Evolutionary conservation across 2,329 filamentous ascomycete genomes (phyloP), one percentile per base, ranked within the genome.

Genomic region (Magnaporthales sp.): DNA sequence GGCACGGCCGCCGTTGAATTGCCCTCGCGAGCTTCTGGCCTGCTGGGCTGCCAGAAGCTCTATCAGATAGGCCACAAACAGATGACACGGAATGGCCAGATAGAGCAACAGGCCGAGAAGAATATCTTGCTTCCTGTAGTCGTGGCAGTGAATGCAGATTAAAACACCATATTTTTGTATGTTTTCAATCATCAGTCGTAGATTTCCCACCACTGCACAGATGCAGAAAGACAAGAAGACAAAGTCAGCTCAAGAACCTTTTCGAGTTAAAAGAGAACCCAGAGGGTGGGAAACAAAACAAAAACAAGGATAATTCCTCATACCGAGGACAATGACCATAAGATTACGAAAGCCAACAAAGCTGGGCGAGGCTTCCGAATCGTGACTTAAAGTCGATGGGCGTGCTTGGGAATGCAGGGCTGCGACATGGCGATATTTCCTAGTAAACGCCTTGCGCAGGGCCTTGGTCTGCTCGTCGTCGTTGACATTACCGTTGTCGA

Each of bases 141-240:
- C 91, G 77, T 97, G 93, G 75, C 93, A 96, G 70, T 87, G 87
- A 68, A 99, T 82, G 75, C 94, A 97, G 70, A 99, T 96, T 67
- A 98, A 83, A 67, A 98, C 92, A 66, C 95, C 95, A 75, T 99
- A 99, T 91, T 97, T 97, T 81, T 94, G 91, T 71, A 94, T 92
- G 75, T 99, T 99, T 78, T 98, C 95, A 74, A 99, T 93, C 80
- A 98, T 92, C 73, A 99, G 83, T 70, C 95, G 89, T 65, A 99
- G 79, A 75, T 99, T 99, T 73, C 93, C 95, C 64, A 94, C 92
- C 73, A 98, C 92, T 93, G 68, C 13, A 54, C 51, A 56, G 24
- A 24, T 63, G 58, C 24, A 10, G 24, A 62, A 65, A 32, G 61
- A 66, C 60, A 62, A 27, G 60, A 13, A 46, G 65, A 30, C 64